phyloP scores from a whole-genome alignment of 805 yeast species.

The Candida pini region DNA sequence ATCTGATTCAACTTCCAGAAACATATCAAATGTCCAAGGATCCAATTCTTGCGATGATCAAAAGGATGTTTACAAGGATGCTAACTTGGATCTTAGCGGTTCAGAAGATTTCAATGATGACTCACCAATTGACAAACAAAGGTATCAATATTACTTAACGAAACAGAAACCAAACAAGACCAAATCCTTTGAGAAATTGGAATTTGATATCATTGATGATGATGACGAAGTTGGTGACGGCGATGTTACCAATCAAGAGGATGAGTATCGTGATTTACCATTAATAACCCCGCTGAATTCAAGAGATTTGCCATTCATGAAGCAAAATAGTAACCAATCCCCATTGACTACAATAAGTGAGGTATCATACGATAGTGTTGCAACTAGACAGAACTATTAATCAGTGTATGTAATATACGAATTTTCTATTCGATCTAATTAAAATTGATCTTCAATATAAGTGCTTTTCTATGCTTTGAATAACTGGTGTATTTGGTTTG shows the following conservation, averaged over 20 bases:
- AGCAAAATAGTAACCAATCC: slow-evolving; percentile 13
- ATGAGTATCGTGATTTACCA: slow-evolving; percentile 2
- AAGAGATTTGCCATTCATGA: slow-evolving; percentile 6
- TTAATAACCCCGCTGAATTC: slow-evolving; percentile 15
- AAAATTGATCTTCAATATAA: too few species aligned
- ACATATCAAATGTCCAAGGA: background rate
- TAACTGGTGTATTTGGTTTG: too few species aligned
- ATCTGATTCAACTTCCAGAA: background rate
- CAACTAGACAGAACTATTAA: too few species aligned
- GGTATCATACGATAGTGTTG: slow-evolving; percentile 20
- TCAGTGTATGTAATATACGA: too few species aligned
- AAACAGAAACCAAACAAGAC: background rate
- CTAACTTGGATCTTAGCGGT: slow-evolving; percentile 12
- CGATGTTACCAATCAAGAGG: background rate
- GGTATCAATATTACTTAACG: background rate
- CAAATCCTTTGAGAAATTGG: background rate
- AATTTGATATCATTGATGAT: slow-evolving; percentile 4
- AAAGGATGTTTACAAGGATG: slow-evolving; percentile 4
- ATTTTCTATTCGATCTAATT: too few species aligned
- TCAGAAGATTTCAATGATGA: slow-evolving; percentile 12
- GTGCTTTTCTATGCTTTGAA: too few species aligned
- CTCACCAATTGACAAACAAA: slow-evolving; percentile 1
- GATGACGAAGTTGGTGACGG: slow-evolving; percentile 2
- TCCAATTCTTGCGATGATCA: slow-evolving; percentile 1
- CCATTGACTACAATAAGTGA: slow-evolving; percentile 28